phyloP scores from a whole-genome alignment of 352 stramenopile genomes.

The Thalassiosira sp. region DNA sequence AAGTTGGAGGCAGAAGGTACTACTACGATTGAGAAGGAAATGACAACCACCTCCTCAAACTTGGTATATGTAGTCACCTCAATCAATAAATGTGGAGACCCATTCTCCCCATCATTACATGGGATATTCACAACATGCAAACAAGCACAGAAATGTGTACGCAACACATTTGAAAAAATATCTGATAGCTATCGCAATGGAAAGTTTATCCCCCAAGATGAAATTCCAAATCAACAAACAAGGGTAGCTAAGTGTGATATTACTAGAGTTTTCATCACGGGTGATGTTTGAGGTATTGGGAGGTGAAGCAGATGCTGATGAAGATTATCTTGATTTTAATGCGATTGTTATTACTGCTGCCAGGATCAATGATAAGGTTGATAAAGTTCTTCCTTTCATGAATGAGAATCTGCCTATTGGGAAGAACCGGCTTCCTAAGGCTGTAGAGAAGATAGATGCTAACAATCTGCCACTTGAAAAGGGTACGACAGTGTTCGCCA shows the following conservation, averaged over 20 bases:
- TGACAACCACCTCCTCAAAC: slow-evolving; percentile 1
- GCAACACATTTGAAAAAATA: slow-evolving; percentile 7
- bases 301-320: neutral
- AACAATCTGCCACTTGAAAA: too few species aligned
- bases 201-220: slow-evolving; percentile 16
- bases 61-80: slow-evolving; percentile 23
- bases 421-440: neutral
- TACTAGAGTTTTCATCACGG: slow-evolving; percentile 5
- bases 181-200: slow-evolving; percentile 17
- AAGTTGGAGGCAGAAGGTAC: neutral
- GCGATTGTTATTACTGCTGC: slow-evolving; percentile 19
- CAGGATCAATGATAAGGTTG: slow-evolving; percentile 1
- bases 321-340: slow-evolving; percentile 2
- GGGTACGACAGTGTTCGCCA: too few species aligned
- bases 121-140: slow-evolving; percentile 19
- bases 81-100: neutral
- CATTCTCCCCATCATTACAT: slow-evolving; percentile 8
- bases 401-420: too few species aligned
- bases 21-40: slow-evolving; percentile 13
- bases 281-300: slow-evolving; percentile 16
- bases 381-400: neutral
- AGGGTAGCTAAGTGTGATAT: slow-evolving; percentile 15
- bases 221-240: too few species aligned
- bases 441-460: neutral
- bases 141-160: slow-evolving; percentile 10